Conservation (phyloP, 192 early-diverging fungal species). For the Backusella mclennaniae region DNA sequence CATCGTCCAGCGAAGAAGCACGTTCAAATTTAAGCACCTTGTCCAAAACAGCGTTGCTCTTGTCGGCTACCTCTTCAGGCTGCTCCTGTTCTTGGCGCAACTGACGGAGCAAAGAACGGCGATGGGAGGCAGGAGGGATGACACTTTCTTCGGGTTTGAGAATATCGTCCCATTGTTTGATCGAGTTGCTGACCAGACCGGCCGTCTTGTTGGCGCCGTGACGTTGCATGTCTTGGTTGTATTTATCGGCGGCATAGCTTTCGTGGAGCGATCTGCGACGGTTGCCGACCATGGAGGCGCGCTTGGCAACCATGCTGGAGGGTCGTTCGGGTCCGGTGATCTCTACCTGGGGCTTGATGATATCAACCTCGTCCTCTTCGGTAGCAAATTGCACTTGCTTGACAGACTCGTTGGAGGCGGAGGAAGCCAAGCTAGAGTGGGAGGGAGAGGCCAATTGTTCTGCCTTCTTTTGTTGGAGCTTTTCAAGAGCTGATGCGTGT, state of each 20-base stretch:
- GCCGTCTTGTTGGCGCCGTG: neutral
- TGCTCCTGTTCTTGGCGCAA: conserved; percentile 1
- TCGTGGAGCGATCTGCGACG: conserved; percentile 22
- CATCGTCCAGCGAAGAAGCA: conserved; percentile 21
- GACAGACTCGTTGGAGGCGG: neutral
- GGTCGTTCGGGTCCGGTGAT: conserved; percentile 23
- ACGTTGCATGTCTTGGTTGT: conserved; percentile 7
- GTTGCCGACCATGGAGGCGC: conserved; percentile 25
- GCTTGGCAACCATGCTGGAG: conserved; percentile 38
- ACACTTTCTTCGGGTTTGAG: conserved; percentile 12
- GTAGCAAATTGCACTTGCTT: neutral
- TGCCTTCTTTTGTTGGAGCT: neutral
- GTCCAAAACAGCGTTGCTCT: conserved; percentile 24
- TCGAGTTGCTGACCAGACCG: conserved; percentile 25
- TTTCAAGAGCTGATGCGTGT: neutral
- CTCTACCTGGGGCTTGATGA: neutral
- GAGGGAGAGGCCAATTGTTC: neutral
- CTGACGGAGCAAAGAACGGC: neutral
- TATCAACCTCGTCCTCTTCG: neutral
- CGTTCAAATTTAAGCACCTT: conserved; percentile 30
- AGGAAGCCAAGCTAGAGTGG: neutral
- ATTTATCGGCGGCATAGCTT: conserved; percentile 19
- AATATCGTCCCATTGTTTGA: conserved; percentile 35
- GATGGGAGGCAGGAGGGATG: neutral
- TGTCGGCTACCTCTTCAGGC: neutral